phyloP scores from a whole-genome alignment of 495 filamentous ascomycete genomes.

The Penicillium flavigenum region DNA sequence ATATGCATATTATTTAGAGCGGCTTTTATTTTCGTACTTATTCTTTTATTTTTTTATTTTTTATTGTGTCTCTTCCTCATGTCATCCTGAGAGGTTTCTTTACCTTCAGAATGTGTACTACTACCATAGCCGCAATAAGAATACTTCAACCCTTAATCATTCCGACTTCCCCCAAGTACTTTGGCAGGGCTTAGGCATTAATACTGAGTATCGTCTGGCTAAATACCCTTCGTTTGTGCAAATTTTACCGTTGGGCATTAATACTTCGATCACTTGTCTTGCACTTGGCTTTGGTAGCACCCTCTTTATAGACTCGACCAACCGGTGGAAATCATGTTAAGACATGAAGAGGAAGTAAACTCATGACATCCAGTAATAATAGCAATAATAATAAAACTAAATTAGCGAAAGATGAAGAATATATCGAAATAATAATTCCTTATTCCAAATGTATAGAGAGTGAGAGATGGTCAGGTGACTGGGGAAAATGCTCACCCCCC shows the following conservation, averaged over 20 bases:
- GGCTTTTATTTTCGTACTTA: constrained; percentile 1
- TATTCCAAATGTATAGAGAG: neutral
- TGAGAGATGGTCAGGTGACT: constrained; percentile 15
- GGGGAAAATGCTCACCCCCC: constrained; percentile 3
- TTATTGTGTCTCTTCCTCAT: constrained; percentile 1
- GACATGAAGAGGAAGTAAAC: neutral
- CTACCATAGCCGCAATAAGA: constrained; percentile 1
- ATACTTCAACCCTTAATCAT: neutral
- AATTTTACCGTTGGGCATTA: neutral
- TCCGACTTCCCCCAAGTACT: neutral
- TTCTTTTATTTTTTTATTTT: neutral
- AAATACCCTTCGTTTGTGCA: neutral
- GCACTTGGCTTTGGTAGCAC: neutral
- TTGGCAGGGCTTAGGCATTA: neutral
- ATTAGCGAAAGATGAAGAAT: neutral
- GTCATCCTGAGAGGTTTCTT: constrained; percentile 4
- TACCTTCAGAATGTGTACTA: constrained; percentile 4
- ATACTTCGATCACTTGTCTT: neutral
- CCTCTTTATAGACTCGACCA: neutral
- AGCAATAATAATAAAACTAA: too few species aligned
- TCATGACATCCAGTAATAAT: neutral
- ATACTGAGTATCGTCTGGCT: neutral
- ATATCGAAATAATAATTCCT: neutral
- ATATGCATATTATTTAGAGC: constrained; percentile 17
- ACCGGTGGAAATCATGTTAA: neutral